Evolutionary conservation across 768 basidiomycete genomes (phyloP).

Genomic region (Amanita pallidorosea): DNA sequence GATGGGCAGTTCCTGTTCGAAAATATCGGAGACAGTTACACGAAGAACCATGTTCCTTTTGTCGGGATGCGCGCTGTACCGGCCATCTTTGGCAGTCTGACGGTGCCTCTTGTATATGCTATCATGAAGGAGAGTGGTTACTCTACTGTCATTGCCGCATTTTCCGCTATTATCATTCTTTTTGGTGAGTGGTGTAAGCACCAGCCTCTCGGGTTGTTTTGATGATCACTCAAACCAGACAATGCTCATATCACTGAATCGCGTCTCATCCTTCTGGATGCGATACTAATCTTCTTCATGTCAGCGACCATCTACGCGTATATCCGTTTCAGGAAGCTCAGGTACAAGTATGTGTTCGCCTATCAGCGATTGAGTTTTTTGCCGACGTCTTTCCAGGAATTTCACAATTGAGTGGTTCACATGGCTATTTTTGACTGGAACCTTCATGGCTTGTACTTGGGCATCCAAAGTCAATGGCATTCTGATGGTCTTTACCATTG

Average conservation of each 20-base stretch:
- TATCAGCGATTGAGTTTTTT: slow-evolving; percentile 3
- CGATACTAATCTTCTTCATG: slow-evolving; percentile 93
- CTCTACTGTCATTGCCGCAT: slow-evolving; percentile 81
- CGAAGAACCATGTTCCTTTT: slow-evolving; percentile 79
- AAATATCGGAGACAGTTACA: slow-evolving; percentile 91
- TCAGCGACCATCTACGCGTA: slow-evolving; percentile 88
- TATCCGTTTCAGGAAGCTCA: slow-evolving; percentile 87
- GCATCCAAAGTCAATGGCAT: slow-evolving; percentile 98
- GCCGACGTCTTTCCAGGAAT: slow-evolving; percentile 37
- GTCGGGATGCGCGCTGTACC: slow-evolving; percentile 90
- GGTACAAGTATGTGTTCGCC: slow-evolving; percentile 54
- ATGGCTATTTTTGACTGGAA: slow-evolving; percentile 85
- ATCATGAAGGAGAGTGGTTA: slow-evolving; percentile 99
- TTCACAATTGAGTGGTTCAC: slow-evolving; percentile 90
- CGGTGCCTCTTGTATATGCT: slow-evolving; percentile 82
- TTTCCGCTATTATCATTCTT: slow-evolving; percentile 76
- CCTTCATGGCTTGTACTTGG: slow-evolving; percentile 93
- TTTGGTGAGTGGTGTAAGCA: slow-evolving; percentile 54
- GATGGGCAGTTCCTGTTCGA: slow-evolving; percentile 93
- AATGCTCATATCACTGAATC: slow-evolving; percentile 94
- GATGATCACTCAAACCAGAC: slow-evolving; percentile 35
- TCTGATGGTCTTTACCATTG: slow-evolving; percentile 81
- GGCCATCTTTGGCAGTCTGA: slow-evolving; percentile 84
- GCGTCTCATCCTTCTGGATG: slow-evolving; percentile 93
- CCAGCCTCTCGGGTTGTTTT: neutral